Evolutionary conservation across 2,329 filamentous ascomycete genomes (phyloP).

Genomic region (Nakataea oryzae): DNA sequence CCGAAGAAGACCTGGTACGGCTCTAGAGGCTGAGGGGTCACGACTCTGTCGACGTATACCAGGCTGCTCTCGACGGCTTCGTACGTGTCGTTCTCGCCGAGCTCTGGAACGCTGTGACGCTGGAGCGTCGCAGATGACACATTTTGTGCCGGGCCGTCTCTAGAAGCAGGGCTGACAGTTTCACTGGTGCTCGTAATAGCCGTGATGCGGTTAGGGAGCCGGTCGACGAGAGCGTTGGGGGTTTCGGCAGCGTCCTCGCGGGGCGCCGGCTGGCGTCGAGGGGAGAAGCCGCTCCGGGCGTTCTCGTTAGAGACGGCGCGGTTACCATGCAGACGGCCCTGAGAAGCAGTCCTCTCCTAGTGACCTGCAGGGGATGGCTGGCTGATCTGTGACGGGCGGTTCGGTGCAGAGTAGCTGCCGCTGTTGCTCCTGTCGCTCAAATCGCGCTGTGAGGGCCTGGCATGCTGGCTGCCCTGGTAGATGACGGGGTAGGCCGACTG

Average conservation of each 20-base stretch:
- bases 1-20: constrained; percentile 1
- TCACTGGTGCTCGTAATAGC: too few species aligned
- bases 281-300: background rate
- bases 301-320: background rate
- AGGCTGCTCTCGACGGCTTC: background rate
- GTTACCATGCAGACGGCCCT: constrained; percentile 1
- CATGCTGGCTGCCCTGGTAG: constrained; percentile 2
- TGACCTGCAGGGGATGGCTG: constrained; percentile 9
- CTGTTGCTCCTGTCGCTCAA: background rate
- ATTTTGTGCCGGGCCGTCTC: background rate
- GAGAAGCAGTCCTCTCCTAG: constrained; percentile 12
- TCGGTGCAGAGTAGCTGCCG: too few species aligned
- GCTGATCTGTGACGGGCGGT: too few species aligned
- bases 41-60: background rate
- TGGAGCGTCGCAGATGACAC: background rate
- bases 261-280: too few species aligned
- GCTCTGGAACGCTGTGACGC: background rate
- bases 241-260: too few species aligned
- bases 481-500: background rate
- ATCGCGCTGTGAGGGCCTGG: background rate
- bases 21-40: background rate
- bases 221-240: too few species aligned
- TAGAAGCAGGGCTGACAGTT: too few species aligned
- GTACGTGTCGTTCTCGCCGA: background rate
- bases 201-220: too few species aligned